phyloP scores from a whole-genome alignment of 805 yeast species.

The Kluyveromyces siamensis region DNA sequence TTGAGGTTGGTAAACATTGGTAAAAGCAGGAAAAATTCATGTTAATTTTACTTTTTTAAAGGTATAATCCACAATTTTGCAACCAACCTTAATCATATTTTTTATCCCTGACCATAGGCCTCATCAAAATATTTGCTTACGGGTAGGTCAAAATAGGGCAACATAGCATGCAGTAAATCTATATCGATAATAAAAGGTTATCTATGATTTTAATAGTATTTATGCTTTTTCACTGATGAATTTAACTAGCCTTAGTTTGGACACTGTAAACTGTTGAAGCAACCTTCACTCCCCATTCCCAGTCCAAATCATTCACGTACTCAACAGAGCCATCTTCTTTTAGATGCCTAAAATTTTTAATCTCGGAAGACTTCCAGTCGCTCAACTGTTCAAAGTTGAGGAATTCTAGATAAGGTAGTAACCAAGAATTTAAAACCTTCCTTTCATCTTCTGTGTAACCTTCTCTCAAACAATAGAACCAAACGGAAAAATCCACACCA shows the following conservation, averaged over 20 bases:
- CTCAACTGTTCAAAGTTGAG: constrained; percentile 20
- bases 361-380: constrained; percentile 24
- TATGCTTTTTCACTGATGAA: no score
- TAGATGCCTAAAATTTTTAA: constrained; percentile 21
- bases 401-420: constrained; percentile 26
- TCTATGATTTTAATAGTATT: no score
- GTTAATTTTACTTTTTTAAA: no score
- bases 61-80: no score
- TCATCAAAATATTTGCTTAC: no score
- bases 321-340: constrained; percentile 24
- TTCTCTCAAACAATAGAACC: constrained; percentile 27
- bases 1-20: no score
- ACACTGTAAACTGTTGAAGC: constrained; percentile 7
- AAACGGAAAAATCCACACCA: constrained; percentile 28
- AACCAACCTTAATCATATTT: no score
- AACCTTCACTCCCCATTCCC: constrained; percentile 33
- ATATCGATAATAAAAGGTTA: no score
- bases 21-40: no score
- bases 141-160: no score
- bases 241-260: not conserved
- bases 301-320: constrained; percentile 25
- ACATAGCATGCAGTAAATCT: no score
- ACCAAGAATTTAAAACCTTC: constrained; percentile 16
- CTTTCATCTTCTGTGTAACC: constrained; percentile 22
- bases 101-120: no score